phyloP scores from a whole-genome alignment of 2,329 filamentous ascomycete species.

The Neobulgaria alba region DNA sequence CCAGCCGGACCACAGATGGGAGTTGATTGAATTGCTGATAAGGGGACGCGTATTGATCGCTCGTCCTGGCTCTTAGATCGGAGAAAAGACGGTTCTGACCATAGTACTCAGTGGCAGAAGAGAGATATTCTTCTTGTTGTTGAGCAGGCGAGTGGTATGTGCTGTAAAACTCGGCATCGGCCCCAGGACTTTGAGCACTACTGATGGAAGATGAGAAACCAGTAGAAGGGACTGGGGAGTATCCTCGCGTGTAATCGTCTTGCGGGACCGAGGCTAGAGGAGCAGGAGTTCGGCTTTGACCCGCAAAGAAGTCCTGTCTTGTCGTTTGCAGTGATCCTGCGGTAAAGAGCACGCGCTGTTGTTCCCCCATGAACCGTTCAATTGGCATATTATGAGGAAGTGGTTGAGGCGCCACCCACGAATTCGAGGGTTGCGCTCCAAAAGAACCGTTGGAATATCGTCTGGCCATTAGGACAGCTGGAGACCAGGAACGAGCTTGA shows the following conservation, averaged over 20 bases:
- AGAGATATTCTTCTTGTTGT: not conserved
- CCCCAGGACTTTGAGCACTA: not conserved
- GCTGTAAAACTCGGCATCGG: not conserved
- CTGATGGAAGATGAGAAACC: not conserved
- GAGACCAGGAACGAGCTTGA: not conserved
- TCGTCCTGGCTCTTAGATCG: too few relatives aligned
- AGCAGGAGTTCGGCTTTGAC: not conserved
- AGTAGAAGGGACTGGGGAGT: not conserved
- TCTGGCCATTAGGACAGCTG: too few relatives aligned
- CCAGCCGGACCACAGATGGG: not conserved
- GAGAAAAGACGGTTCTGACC: too few relatives aligned
- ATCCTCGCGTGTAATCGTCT: not conserved
- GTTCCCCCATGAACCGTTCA: constrained; percentile 16
- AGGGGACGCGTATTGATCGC: not conserved
- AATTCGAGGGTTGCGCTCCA: not conserved
- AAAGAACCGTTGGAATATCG: not conserved
- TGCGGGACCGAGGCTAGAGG: not conserved
- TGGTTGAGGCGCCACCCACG: too few relatives aligned
- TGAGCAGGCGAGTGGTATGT: not conserved
- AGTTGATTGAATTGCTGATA: not conserved
- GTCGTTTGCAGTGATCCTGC: constrained; percentile 3
- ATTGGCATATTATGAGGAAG: not conserved
- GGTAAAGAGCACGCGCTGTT: constrained; percentile 12
- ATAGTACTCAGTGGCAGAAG: not conserved
- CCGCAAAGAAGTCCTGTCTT: not conserved